A percentile compares a stretch with the other conserved stretches of the same genome.
Conservation (phyloP, 306 rosid genomes). For the Datisca glomerata region DNA sequence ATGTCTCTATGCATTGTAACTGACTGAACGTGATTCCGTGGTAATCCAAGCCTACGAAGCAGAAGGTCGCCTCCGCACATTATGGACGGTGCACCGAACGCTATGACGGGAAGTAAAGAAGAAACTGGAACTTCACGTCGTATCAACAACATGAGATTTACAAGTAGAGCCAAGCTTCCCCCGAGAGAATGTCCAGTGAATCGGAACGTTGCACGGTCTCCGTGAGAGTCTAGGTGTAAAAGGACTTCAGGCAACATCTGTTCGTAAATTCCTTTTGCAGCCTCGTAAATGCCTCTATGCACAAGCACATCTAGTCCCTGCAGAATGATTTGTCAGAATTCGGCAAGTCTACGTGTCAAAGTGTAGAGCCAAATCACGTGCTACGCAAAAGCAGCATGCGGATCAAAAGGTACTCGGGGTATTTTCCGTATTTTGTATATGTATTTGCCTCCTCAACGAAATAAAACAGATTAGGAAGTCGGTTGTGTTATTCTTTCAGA, state of each 20-base stretch:
- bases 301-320: slow-evolving; percentile 76
- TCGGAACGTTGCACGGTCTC: slow-evolving; percentile 54
- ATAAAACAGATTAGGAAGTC: too few species aligned
- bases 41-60: slow-evolving; percentile 64
- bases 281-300: slow-evolving; percentile 96
- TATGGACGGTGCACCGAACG: slow-evolving; percentile 86
- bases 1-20: slow-evolving; percentile 89
- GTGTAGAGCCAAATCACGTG: too few species aligned
- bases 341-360: too few species aligned
- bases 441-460: too few species aligned
- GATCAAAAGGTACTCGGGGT: too few species aligned
- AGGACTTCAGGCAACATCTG: slow-evolving; percentile 82
- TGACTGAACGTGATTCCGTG: slow-evolving; percentile 63
- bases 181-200: slow-evolving; percentile 97
- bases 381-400: too few species aligned
- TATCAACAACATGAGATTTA: slow-evolving; percentile 81
- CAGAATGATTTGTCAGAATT: too few species aligned
- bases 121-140: slow-evolving; percentile 58
- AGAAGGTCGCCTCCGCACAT: slow-evolving; percentile 87
- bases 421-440: too few species aligned
- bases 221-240: slow-evolving; percentile 49
- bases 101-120: slow-evolving; percentile 80
- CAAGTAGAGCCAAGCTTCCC: slow-evolving; percentile 83
- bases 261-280: slow-evolving; percentile 84
- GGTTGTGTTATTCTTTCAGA: too few species aligned